Base-by-base conservation (phyloP, 352 stramenopile genomes). In the Pythium brachiatum region DNA sequence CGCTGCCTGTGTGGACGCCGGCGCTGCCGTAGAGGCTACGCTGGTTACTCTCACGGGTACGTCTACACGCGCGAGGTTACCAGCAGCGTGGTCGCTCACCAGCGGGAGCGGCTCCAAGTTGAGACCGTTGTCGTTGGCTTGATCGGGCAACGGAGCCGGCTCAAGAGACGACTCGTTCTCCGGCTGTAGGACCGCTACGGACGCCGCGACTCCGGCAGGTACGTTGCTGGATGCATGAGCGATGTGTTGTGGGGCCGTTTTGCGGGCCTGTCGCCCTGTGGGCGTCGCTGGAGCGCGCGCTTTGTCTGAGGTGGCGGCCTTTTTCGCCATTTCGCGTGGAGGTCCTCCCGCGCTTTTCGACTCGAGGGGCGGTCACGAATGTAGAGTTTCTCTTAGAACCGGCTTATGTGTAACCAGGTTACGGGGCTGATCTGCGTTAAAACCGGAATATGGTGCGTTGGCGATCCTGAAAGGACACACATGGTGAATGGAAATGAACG, bases 291-390 rank as follows among this genome's bases (percentile, higher is more conserved):
- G 29, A 29, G 47, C 62, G 62, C 54, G 62, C 62, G 62, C 48
- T 57, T 54, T 60, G 36, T 32, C 53, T 38, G 34, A 32, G 27
- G 26, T 21, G 9, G n/a, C 43, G 26, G 55, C 39, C 31, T 57
- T 53, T 58, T 63, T 69, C 20, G 55, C 62, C 62, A 69, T 69
- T 26, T 26, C 21, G 16, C 23, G 12, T 60, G 26, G 16, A 43
- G 26, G 26, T 27, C n/a, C 31, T 57, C 39, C n/a, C 50, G 25
- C 26, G 50, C 31, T 56, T 26, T 56, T 56, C 31, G 41, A 48
- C 41, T 48, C 41, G 7, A 26, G 41, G 41, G 41, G 15, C n/a
- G 18, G 41, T 5, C 29, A 34, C 9, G 29, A 34, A 34, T 11
- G 29, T 5, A 9, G 5, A 34, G 29, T 34, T 43, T 47, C 60